These are phyloP conservation scores for Penicillium sp. DNA, from an alignment of 2,329 filamentous ascomycete species.

Conservation along the genomic window DNA sequence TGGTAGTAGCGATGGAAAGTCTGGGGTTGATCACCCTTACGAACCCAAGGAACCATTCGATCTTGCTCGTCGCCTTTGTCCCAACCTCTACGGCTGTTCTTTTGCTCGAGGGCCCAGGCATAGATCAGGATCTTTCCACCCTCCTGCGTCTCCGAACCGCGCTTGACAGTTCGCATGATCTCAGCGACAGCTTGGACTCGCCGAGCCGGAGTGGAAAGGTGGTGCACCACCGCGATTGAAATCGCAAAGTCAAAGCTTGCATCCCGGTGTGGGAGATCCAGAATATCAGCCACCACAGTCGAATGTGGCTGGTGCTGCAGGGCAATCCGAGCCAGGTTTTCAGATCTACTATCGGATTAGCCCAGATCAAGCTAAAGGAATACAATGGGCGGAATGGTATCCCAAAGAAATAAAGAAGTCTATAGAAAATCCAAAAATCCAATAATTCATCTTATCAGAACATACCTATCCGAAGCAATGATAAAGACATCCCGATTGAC, in stretches of 20 bases:
- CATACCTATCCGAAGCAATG: conserved; percentile 78
- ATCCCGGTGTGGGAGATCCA: conserved; percentile 74
- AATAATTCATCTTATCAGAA: conserved; percentile 3
- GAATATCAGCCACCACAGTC: conserved; percentile 74
- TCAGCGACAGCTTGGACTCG: conserved; percentile 69
- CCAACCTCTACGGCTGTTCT: conserved; percentile 82
- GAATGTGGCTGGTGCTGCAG: conserved; percentile 60
- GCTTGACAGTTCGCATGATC: conserved; percentile 65
- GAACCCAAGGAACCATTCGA: conserved; percentile 93
- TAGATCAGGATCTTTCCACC: conserved; percentile 74
- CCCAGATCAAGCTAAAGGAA: conserved; percentile 7
- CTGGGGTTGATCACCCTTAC: conserved; percentile 47
- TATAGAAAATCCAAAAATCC: conserved; percentile 28
- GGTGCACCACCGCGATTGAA: conserved; percentile 90
- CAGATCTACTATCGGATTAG: conserved; percentile 47
- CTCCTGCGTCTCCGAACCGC: conserved; percentile 17
- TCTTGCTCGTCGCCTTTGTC: conserved; percentile 80
- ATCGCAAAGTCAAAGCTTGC: conserved; percentile 78
- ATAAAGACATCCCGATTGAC: conserved; percentile 78
- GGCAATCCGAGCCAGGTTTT: conserved; percentile 59
- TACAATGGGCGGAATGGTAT: conserved; percentile 10
- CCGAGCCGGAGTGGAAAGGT: conserved; percentile 75
- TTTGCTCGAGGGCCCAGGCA: conserved; percentile 95
- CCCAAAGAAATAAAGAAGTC: conserved; percentile 28
- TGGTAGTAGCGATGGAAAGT: conserved; percentile 93